phyloP scores from a whole-genome alignment of 257 asterid species.

The Catharanthus roseus region DNA sequence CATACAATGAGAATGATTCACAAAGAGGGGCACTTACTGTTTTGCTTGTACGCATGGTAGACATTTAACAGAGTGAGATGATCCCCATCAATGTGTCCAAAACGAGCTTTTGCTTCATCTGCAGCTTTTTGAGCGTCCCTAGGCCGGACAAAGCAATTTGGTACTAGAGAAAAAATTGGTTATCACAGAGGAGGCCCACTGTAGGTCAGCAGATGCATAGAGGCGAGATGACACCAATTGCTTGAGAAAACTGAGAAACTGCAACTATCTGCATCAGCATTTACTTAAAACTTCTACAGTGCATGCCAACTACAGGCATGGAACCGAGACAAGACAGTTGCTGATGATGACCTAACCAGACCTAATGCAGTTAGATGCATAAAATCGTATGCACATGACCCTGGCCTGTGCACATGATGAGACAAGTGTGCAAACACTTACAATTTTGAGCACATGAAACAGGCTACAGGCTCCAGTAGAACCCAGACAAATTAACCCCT shows the following conservation, averaged over 20 bases:
- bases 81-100: conserved; percentile 94
- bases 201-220: conserved; percentile 99
- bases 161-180: conserved; percentile 98
- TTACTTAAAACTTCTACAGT: conserved; percentile 79
- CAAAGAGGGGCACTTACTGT: conserved; percentile 44
- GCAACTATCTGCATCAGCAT: conserved; percentile 99
- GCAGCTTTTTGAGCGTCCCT: conserved; percentile 99
- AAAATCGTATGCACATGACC: conserved; percentile 35
- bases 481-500: background rate
- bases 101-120: conserved; percentile 99
- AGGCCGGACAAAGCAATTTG: conserved; percentile 99
- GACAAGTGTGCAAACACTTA: conserved; percentile 15
- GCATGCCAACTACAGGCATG: conserved; percentile 84
- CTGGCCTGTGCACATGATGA: conserved; percentile 33
- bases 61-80: conserved; percentile 91
- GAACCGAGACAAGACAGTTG: conserved; percentile 84
- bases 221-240: conserved; percentile 98
- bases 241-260: conserved; percentile 99
- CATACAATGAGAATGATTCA: background rate
- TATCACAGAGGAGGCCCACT: conserved; percentile 99
- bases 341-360: conserved; percentile 87
- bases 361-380: conserved; percentile 41
- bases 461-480: conserved; percentile 1
- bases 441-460: background rate
- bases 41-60: conserved; percentile 93